A percentile compares a stretch with the other conserved stretches of the same genome.
Evolutionary conservation across 164 flowering plant species (phyloP).

Genomic region (Nymphaea thermarum): DNA sequence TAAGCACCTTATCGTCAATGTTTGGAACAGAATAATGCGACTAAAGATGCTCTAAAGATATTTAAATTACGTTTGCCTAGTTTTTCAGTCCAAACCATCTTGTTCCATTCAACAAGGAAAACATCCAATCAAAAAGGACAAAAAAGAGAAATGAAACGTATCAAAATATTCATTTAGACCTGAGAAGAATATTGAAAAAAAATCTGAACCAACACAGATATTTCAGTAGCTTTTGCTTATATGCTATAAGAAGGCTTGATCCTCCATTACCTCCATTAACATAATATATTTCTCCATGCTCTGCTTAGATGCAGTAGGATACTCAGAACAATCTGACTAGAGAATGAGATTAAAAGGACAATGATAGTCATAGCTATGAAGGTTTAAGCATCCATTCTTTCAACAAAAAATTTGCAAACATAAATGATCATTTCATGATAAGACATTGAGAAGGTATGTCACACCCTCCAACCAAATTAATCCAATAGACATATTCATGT

Average conservation of each 20-base stretch:
- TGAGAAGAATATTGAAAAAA: neutral
- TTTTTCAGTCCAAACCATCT: neutral
- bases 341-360: neutral
- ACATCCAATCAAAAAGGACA: neutral
- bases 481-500: neutral
- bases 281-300: too few relatives aligned
- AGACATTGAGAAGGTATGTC: neutral
- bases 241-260: neutral
- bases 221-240: neutral
- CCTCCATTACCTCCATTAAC: too few relatives aligned
- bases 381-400: neutral
- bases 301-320: neutral
- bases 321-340: neutral
- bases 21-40: neutral
- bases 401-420: neutral
- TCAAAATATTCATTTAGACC: neutral
- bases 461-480: neutral
- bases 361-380: too few relatives aligned
- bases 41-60: neutral
- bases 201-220: neutral
- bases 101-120: neutral
- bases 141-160: neutral
- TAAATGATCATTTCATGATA: neutral
- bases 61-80: neutral
- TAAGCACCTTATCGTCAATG: neutral